A percentile compares a stretch with the other conserved stretches of the same genome.
Evolutionary conservation across 2,329 filamentous ascomycete genomes (phyloP).

Genomic region (Neurospora crassa): DNA sequence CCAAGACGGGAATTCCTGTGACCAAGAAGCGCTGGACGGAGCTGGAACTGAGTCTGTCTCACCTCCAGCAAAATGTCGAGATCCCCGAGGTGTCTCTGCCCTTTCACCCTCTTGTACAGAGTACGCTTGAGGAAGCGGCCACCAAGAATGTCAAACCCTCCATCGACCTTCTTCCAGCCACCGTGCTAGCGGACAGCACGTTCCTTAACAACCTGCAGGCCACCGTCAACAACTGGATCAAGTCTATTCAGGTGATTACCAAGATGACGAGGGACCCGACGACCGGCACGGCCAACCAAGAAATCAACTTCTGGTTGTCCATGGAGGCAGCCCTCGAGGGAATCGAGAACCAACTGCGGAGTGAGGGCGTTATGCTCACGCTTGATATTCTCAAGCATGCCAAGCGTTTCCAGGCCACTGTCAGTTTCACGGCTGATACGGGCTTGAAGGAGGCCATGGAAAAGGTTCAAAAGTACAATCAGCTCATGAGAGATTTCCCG

Average conservation of each 20-base stretch:
- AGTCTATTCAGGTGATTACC: conserved; percentile 93
- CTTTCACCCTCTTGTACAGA: conserved; percentile 81
- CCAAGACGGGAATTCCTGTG: conserved; percentile 91
- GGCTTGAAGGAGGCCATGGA: conserved; percentile 94
- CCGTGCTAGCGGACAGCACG: conserved; percentile 75
- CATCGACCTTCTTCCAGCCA: conserved; percentile 66
- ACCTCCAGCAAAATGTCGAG: conserved; percentile 95
- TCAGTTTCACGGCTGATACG: conserved; percentile 94
- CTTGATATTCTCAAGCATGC: conserved; percentile 93
- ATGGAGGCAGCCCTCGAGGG: conserved; percentile 91
- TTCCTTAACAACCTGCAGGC: conserved; percentile 92
- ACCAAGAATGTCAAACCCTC: conserved; percentile 57
- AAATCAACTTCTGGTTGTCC: conserved; percentile 98
- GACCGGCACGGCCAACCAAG: conserved; percentile 75
- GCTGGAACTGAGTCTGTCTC: conserved; percentile 77
- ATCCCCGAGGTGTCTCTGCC: conserved; percentile 86
- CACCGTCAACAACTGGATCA: conserved; percentile 96
- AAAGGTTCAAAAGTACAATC: conserved; percentile 96
- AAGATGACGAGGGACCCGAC: conserved; percentile 81
- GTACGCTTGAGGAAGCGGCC: conserved; percentile 69
- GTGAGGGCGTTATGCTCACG: conserved; percentile 82
- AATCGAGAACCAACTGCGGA: conserved; percentile 80
- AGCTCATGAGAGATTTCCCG: conserved; percentile 96
- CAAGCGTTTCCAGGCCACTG: conserved; percentile 94
- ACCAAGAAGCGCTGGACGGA: conserved; percentile 96